Evolutionary conservation across 805 yeast genomes (phyloP), one percentile per base, ranked within the genome.

Genomic region (Candida loeiensis): DNA sequence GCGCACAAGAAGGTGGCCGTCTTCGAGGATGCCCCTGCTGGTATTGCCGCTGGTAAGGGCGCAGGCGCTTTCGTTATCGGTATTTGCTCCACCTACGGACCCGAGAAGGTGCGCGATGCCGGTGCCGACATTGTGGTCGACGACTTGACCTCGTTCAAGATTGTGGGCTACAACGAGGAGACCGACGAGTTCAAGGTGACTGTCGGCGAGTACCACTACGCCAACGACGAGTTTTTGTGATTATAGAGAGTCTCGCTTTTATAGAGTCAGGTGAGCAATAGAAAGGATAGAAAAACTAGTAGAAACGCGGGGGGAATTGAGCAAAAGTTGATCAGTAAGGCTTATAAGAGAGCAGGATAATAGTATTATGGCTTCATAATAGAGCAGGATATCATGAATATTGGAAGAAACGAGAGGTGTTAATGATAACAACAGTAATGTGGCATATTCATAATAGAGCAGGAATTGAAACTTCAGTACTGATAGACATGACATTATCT

Each of bases 1-100:
- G 41, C 58, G 21, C 45, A 50, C 39, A 58, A 64, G 49, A 66
- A 67, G 53, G 71, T 66, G 40, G 80, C 85, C 31, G 89, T 83
- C 37, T 86, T 86, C 56, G 95, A 86, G 67, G 95, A 86, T 59
- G 95, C 95, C 34, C 91, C 89, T 44, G 90, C 93, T 36, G 95
- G 95, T 58, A 79, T 85, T 47, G 65, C 76, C 53, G 91, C 95
- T 28, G 95, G 95, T 56, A 78, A 79, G 58, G 85, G 75, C 41
- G 90, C 93, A 18, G 95, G 90, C 44, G 88, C 93, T 59, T 72
- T 76, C 57, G 82, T 85, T 45, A 79, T 86, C 51, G 95, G 95
- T 57, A 82, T 86, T 62, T 84, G 90, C 50, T 82, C 91, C 45
- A 80, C 93, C 40, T 85, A 83, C 63, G 79, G 74, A 48, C 75